Base-by-base conservation (phyloP, 2,329 filamentous ascomycete genomes). In the Epicoccum nigrum region DNA sequence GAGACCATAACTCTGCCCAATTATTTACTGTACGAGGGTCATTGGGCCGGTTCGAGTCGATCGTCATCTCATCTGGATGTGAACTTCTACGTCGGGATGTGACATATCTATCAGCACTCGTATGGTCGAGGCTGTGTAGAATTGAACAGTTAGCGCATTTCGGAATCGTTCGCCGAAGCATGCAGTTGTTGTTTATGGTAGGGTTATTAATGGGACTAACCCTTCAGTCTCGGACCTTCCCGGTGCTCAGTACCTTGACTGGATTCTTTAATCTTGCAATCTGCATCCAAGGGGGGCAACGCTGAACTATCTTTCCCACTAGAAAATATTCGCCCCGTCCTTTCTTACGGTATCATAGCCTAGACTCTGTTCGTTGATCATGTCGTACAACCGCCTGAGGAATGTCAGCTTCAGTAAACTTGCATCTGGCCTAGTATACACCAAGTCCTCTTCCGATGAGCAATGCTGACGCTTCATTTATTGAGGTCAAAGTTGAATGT, bases 401-500 rank as follows among this genome's bases (percentile, higher is more conserved):
- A n/a, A n/a, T n/a, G n/a, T n/a, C n/a, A n/a, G n/a, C n/a, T n/a
- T n/a, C n/a, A n/a, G n/a, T n/a, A 25, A 23, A n/a, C 23, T 8
- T 16, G 40, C 21, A 40, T 17, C 20, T 11, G 8, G 27, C 2
- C 17, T 23, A 13, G 13, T 17, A 12, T 11, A 41, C 30, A 35
- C n/a, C 35, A 19, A 51, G 8, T 6, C 41, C 48, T 41, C 23
- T 45, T 35, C 42, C 28, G 7, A 51, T 45, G 25, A 45, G 42
- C 27, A 16, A 19, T 9, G 32, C 48, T 17, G 30, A 17, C 13
- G 37, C 23, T 27, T 45, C n/a, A 37, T 9, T 31, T 25, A 37
- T 45, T n/a, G 32, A 31, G 2, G 31, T 41, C 16, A n/a, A 8
- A 25, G 17, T 2, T 19, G 25, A 11, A 19, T 19, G 23, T 28